Evolutionary conservation across 768 basidiomycete species (phyloP).

Genomic region (Russula olivacea): DNA sequence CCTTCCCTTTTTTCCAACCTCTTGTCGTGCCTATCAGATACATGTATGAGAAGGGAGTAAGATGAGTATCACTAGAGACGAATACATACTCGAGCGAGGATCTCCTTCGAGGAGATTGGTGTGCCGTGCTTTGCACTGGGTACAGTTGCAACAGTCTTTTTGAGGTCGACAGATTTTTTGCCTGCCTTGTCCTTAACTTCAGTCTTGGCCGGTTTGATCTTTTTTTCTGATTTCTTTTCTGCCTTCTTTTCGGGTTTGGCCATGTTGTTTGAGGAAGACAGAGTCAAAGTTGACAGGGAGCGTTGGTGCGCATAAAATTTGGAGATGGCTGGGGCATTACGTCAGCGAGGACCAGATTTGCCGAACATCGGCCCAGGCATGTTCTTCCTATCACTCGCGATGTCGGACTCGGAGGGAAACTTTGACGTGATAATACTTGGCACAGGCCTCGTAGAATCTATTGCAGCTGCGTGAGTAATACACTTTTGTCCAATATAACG

Average conservation of each 20-base stretch:
- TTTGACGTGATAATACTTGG: constrained; percentile 70
- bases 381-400: background rate
- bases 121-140: constrained; percentile 27
- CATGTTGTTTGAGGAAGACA: constrained; percentile 32
- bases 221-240: constrained; percentile 34
- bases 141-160: constrained; percentile 21
- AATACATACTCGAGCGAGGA: constrained; percentile 36
- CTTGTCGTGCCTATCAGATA: constrained; percentile 7
- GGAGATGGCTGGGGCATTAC: constrained; percentile 5
- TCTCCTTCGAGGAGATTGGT: constrained; percentile 39
- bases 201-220: constrained; percentile 26
- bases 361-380: too few species aligned
- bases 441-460: constrained; percentile 80
- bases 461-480: constrained; percentile 75
- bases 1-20: constrained; percentile 24
- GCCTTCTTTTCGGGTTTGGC: constrained; percentile 41
- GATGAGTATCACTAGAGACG: background rate
- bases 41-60: background rate
- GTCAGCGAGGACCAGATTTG: constrained; percentile 2
- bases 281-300: constrained; percentile 7
- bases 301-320: constrained; percentile 18
- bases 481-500: background rate
- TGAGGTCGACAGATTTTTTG: constrained; percentile 35
- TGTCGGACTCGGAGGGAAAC: constrained; percentile 27
- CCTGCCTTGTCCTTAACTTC: constrained; percentile 30